These are phyloP conservation scores for Ramularia collo-cygni DNA, from an alignment of 2,329 filamentous ascomycete genomes.

Conservation along the genomic window DNA sequence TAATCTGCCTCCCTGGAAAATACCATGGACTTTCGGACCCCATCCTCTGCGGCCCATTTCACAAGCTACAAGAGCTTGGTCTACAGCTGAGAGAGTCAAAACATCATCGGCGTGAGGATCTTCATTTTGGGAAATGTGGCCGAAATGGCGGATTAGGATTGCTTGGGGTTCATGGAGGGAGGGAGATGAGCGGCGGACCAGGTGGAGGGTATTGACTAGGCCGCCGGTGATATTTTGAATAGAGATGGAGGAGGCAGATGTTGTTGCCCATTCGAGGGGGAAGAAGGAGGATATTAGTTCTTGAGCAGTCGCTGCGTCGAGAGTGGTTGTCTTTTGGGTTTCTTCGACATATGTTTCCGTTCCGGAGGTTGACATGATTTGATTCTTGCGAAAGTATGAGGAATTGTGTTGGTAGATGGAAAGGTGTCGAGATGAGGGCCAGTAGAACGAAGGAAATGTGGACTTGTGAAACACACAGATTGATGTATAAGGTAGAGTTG, in stretches of 20 bases:
- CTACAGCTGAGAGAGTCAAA: constrained; percentile 4
- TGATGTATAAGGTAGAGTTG: no score
- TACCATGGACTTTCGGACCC: constrained; percentile 5
- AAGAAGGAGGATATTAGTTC: constrained; percentile 5
- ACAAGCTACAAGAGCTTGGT: constrained; percentile 7
- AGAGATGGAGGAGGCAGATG: not conserved
- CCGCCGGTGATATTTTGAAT: constrained; percentile 3
- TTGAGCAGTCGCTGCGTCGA: not conserved
- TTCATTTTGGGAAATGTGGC: constrained; percentile 1
- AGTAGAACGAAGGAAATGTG: no score
- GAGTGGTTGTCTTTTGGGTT: no score
- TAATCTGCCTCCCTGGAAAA: constrained; percentile 5
- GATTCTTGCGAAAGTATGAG: no score
- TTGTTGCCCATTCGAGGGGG: constrained; percentile 5
- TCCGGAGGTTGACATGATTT: no score
- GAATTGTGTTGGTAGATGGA: no score
- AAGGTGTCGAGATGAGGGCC: no score
- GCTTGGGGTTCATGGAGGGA: constrained; percentile 1
- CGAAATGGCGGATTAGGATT: constrained; percentile 10
- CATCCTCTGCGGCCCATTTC: constrained; percentile 8
- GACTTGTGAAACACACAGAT: no score
- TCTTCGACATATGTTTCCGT: no score
- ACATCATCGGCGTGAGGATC: constrained; percentile 3
- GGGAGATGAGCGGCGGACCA: not conserved
- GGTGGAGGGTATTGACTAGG: constrained; percentile 6